A percentile compares a stretch with the other conserved stretches of the same genome.
These are phyloP conservation scores for Phycomyces blakesleeanus DNA, from an alignment of 192 early-diverging fungal genomes.

Conservation along the genomic window DNA sequence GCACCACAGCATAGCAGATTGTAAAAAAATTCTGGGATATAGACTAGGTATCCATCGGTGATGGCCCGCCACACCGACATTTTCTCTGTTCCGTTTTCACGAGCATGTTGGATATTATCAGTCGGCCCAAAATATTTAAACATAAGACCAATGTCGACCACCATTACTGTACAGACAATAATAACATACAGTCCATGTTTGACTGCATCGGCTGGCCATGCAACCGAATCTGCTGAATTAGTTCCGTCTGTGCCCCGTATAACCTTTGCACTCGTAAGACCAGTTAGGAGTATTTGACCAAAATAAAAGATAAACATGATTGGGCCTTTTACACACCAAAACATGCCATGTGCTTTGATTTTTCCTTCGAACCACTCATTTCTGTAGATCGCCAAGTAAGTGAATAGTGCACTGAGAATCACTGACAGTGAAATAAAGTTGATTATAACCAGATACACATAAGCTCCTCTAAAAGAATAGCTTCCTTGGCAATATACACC, in stretches of 20 bases:
- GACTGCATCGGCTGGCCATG: constrained; percentile 23
- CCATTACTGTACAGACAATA: constrained; percentile 25
- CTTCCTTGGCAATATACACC: constrained; percentile 30
- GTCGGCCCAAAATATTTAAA: constrained; percentile 14
- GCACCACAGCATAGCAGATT: constrained; percentile 26
- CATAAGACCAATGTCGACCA: constrained; percentile 21
- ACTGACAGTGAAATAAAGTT: constrained; percentile 30
- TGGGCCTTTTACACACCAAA: constrained; percentile 36
- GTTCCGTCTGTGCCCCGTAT: constrained; percentile 24
- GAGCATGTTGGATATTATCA: constrained; percentile 11
- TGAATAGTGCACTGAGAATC: constrained; percentile 33
- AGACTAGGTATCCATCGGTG: constrained; percentile 26
- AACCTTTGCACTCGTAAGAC: constrained; percentile 10
- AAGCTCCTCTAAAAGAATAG: constrained; percentile 27
- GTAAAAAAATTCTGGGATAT: constrained; percentile 31
- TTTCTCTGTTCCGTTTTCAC: neutral
- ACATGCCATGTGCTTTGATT: constrained; percentile 29
- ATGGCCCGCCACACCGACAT: constrained; percentile 15
- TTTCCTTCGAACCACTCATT: constrained; percentile 21
- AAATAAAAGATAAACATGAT: constrained; percentile 34
- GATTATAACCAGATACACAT: constrained; percentile 33
- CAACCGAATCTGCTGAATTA: neutral
- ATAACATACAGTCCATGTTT: constrained; percentile 24
- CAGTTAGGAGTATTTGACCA: constrained; percentile 20
- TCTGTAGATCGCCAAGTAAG: constrained; percentile 28